Percentiles rank a stretch among this genome's conserved stretches.
Conservation (phyloP, 2,329 filamentous ascomycete genomes). For the Sphaerulina populicola region DNA sequence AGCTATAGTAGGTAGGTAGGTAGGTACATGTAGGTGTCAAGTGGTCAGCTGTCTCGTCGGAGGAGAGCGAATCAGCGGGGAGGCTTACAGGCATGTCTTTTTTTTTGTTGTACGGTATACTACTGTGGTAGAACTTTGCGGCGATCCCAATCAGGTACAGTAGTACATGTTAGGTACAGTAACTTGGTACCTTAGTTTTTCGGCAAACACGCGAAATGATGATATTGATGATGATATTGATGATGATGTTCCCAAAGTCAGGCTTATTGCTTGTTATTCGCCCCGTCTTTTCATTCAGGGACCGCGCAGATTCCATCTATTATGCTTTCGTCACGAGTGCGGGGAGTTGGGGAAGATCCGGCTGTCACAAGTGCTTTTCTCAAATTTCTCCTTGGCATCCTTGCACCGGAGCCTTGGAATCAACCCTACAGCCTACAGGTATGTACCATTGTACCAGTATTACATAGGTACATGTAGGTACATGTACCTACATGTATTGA, state of each 20-base stretch:
- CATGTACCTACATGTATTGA: no score
- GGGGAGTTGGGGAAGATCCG: not conserved
- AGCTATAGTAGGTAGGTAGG: conserved; percentile 14
- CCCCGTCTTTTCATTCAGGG: not conserved
- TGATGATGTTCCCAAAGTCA: not conserved
- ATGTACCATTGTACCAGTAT: no score
- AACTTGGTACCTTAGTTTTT: not conserved
- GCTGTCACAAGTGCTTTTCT: no score
- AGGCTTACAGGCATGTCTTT: no score
- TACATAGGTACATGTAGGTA: no score
- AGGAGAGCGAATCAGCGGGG: no score
- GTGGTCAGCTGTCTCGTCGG: not conserved
- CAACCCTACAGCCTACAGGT: no score
- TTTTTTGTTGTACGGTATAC: not conserved
- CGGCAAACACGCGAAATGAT: not conserved
- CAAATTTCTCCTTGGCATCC: no score
- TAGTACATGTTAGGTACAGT: no score
- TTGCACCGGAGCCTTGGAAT: no score
- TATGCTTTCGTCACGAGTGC: not conserved
- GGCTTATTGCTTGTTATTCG: not conserved
- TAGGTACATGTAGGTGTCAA: no score
- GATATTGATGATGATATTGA: not conserved
- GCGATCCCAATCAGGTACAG: not conserved
- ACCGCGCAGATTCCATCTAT: not conserved
- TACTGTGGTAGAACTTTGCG: not conserved